Evolutionary conservation across 1,139 yeast species (phyloP).

Genomic region (Zhuliangozyma parablackwelliae): DNA sequence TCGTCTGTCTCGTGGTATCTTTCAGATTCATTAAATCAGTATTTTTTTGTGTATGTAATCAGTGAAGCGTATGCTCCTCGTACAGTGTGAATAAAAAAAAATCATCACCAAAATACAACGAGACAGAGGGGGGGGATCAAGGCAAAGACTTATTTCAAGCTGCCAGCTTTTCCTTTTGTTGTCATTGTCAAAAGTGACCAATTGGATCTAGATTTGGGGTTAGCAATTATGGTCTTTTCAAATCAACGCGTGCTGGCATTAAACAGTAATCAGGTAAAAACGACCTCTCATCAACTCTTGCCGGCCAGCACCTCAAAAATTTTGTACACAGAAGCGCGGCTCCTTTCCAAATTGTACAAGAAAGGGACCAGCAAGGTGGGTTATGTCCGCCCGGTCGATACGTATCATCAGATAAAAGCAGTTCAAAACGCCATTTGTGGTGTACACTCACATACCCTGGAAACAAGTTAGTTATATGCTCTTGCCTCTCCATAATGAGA

Average conservation of each 20-base stretch:
- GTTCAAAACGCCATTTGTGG: conserved; percentile 13
- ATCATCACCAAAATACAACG: conserved; percentile 41
- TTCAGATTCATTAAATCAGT: conserved; percentile 84
- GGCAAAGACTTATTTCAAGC: background rate
- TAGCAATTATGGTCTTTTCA: too few relatives aligned
- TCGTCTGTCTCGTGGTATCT: background rate
- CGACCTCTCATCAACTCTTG: conserved; percentile 68
- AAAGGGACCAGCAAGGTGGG: conserved; percentile 42
- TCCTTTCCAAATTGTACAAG: conserved; percentile 49
- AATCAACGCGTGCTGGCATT: too few relatives aligned
- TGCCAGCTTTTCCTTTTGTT: too few relatives aligned
- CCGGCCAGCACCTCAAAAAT: conserved; percentile 49
- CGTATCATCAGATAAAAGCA: conserved; percentile 48
- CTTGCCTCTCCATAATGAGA: too few relatives aligned
- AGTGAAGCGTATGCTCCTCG: conserved; percentile 46
- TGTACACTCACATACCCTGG: conserved; percentile 2
- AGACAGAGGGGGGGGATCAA: background rate
- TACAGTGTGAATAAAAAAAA: conserved; percentile 57
- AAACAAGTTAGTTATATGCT: too few relatives aligned
- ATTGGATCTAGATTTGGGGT: too few relatives aligned
- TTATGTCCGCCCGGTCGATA: conserved; percentile 85
- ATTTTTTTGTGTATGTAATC: conserved; percentile 48
- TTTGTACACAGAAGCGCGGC: conserved; percentile 67
- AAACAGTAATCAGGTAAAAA: conserved; percentile 22
- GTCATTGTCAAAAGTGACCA: too few relatives aligned